Conservation (phyloP, 176 grass and related monocot species). For the Cenchrus fungigraminus region DNA sequence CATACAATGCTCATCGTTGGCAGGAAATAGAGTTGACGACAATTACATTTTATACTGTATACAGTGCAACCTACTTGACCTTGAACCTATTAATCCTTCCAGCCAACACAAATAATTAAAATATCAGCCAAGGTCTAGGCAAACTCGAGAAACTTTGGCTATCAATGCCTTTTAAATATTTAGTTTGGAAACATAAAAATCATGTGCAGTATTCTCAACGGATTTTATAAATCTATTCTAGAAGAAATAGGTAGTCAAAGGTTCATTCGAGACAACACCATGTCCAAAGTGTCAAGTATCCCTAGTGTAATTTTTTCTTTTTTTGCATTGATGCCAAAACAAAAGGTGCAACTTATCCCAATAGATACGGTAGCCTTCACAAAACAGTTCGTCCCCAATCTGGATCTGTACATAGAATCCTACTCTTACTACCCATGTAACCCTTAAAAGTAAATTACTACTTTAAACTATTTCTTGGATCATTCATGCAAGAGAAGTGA, state of each 20-base stretch:
- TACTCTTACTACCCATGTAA: not conserved
- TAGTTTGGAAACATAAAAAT: not conserved
- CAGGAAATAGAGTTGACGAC: not conserved
- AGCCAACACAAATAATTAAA: too few relatives aligned
- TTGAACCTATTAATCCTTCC: not conserved
- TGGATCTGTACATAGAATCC: not conserved
- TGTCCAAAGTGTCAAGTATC: not conserved
- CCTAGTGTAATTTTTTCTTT: not conserved
- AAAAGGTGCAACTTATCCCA: not conserved
- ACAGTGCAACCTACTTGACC: not conserved
- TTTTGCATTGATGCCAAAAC: not conserved
- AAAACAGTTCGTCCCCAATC: not conserved
- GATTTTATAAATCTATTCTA: not conserved
- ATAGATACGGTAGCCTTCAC: slow-evolving; percentile 2
- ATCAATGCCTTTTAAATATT: not conserved
- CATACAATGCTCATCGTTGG: not conserved
- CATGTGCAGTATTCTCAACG: not conserved
- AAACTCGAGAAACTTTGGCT: not conserved
- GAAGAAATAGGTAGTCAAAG: not conserved
- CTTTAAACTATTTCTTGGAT: not conserved
- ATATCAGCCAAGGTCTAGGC: not conserved
- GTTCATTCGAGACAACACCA: not conserved
- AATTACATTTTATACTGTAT: not conserved
- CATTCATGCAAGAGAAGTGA: not conserved
- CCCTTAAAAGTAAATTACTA: not conserved